Evolutionary conservation across 176 grass and related monocot species (phyloP).

Genomic region (Tillandsia fasciculata): DNA sequence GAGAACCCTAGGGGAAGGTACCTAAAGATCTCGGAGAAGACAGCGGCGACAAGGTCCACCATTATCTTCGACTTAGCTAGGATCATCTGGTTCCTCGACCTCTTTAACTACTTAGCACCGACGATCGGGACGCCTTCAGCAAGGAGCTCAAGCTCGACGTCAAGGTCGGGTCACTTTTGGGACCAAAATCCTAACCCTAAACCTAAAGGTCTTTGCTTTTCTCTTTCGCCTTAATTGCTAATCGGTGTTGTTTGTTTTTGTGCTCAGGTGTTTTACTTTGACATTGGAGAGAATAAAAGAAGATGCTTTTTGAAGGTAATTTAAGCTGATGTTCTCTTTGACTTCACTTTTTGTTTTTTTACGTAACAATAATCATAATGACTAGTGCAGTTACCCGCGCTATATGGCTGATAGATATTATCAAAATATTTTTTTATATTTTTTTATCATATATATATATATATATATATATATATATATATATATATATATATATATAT

Average conservation of each 20-base stretch:
- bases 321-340: neutral
- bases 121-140: conserved; percentile 83
- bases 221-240: conserved; percentile 7
- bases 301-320: conserved; percentile 92
- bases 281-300: conserved; percentile 96
- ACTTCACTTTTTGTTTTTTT: neutral
- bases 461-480: too few relatives aligned
- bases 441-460: too few relatives aligned
- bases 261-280: conserved; percentile 87
- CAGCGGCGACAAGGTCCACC: conserved; percentile 75
- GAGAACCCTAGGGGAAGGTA: conserved; percentile 94
- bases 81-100: conserved; percentile 83
- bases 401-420: too few relatives aligned
- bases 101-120: conserved; percentile 84
- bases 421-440: too few relatives aligned
- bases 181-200: neutral
- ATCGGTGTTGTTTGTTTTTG: conserved; percentile 2
- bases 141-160: conserved; percentile 93
- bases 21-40: conserved; percentile 99
- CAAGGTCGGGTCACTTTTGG: conserved; percentile 31
- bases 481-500: too few relatives aligned
- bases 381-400: too few relatives aligned
- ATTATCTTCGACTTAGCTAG: conserved; percentile 82
- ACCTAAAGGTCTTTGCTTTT: neutral
- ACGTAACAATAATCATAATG: neutral